Evolutionary conservation across 2,329 filamentous ascomycete genomes (phyloP), one percentile per base, ranked within the genome.

Genomic region (Colletotrichum lini): DNA sequence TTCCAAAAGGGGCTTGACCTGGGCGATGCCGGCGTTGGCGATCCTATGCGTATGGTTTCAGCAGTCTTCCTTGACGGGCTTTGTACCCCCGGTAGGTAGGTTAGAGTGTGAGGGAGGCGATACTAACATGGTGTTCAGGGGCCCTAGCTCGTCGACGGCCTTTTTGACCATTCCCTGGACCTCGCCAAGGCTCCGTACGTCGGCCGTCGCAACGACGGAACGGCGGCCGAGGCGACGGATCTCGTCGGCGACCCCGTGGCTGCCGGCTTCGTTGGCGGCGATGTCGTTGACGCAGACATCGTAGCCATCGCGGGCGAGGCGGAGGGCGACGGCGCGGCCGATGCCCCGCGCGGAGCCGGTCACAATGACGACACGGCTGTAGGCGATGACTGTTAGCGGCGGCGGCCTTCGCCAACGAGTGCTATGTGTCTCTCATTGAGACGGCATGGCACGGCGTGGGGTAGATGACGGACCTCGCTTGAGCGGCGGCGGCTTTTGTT

Each of bases 221-320:
- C 86, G 86, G 30, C 87, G 81, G 1, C 87, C 89, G 12, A 87
- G 79, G 3, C 77, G 72, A 65, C 85, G 79, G 65, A 92, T 89
- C 73, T 91, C 84, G 23, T 84, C 79, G 12, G 85, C 87, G 0
- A 86, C 83, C 26, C 86, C 83, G 62, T 90, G 85, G 71, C 88
- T 87, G 1, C 82, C 85, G 4, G 83, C 74, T 61, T 85, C 79
- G 73, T 91, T 89, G 16, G 85, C 82, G 38, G 82, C 73, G 18
- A 92, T 81, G 74, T 93, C 91, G 77, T 92, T 92, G 73, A 93
- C 82, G 76, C 89, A 91, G 60, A 93, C 83, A 74, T 90, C 84
- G 80, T 92, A 93, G 65, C 91, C 91, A 72, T 93, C 91, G 26
- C 84, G 80, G 7, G 90, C 90, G 18, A 93, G 84, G 3, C 91